Evolutionary conservation across 495 filamentous ascomycete species (phyloP), one percentile per base, ranked within the genome.

Genomic region (Gamarada debralockiae): DNA sequence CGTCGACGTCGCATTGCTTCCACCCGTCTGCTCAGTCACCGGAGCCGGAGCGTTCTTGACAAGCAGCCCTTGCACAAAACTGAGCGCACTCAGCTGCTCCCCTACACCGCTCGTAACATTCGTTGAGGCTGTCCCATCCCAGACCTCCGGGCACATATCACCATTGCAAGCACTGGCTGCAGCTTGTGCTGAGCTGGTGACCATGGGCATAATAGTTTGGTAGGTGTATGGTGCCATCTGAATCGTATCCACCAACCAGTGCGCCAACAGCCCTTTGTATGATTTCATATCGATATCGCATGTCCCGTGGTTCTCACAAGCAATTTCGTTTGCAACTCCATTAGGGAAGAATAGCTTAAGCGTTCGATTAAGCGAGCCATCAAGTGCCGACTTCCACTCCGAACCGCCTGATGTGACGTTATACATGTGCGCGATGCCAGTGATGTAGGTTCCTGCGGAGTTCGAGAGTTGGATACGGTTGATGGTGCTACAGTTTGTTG

Each of bases 391-490:
- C 52, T 76, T 77, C 86, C 87, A 90, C 68, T 68, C 62, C 69
- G 71, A 47, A 66, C 76, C 73, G 69, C 65, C 58, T 25, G 62
- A 54, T 25, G 14, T 29, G 53, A 81, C 63, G 62, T 91, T 90
- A 71, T 85, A 87, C 86, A 92, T 90, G 61, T 82, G 79, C 15
- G 85, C 85, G 4, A 85, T 79, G 12, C 89, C 89, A 50, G 79
- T 79, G 38, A 92, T 72, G 63, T 80, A 89, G 14, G 86, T 83
- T 38, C 81, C 89, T 31, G 85, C 78, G 65, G 87, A 88, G 69
- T 92, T 92, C 1, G 80, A 79, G 84, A 84, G 91, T 67, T 90
- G 85, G 43, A 82, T 73, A 54, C 75, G 65, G 54, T 83, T 82
- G 54, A 83, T 70, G 27, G 76, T 60, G 10, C 66, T 70, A 68